Percentiles rank a stretch among this genome's conserved stretches.
These are phyloP conservation scores for Allomyces arbusculus DNA, from an alignment of 192 early-diverging fungal species.

Conservation along the genomic window DNA sequence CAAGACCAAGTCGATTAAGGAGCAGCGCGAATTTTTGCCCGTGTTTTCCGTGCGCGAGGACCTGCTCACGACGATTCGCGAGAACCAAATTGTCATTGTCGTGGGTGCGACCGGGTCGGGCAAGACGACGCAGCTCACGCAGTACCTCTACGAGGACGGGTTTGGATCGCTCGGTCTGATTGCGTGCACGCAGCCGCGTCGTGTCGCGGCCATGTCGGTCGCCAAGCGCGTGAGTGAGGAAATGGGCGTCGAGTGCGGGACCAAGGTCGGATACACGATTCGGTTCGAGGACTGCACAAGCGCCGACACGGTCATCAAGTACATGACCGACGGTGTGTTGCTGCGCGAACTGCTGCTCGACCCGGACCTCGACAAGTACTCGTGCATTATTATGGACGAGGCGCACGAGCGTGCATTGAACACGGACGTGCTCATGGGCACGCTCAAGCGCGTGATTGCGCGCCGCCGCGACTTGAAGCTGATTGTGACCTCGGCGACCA, in stretches of 20 bases:
- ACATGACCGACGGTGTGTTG: slow-evolving; percentile 98
- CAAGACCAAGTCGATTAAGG: slow-evolving; percentile 64
- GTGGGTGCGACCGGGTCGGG: slow-evolving; percentile 95
- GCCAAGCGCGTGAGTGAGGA: slow-evolving; percentile 96
- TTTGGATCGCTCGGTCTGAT: slow-evolving; percentile 72
- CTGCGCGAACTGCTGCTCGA: slow-evolving; percentile 80
- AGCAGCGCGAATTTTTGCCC: slow-evolving; percentile 70
- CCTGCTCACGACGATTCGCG: slow-evolving; percentile 60
- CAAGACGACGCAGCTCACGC: slow-evolving; percentile 97
- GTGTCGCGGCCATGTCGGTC: slow-evolving; percentile 97
- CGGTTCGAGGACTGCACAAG: slow-evolving; percentile 97
- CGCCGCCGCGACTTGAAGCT: slow-evolving; percentile 75
- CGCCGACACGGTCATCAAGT: slow-evolving; percentile 75
- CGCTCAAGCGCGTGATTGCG: slow-evolving; percentile 65
- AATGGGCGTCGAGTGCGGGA: slow-evolving; percentile 74
- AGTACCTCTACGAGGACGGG: slow-evolving; percentile 92
- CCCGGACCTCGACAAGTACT: slow-evolving; percentile 59
- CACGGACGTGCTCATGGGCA: slow-evolving; percentile 88
- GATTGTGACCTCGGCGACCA: slow-evolving; percentile 82
- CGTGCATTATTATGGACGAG: slow-evolving; percentile 90
- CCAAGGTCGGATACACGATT: slow-evolving; percentile 94
- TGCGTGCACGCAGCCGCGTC: slow-evolving; percentile 95
- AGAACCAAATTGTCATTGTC: slow-evolving; percentile 58
- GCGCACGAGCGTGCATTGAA: slow-evolving; percentile 93
- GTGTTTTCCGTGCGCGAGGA: slow-evolving; percentile 58